Evolutionary conservation across 2,329 filamentous ascomycete genomes (phyloP).

Genomic region (Cercospora sojina): DNA sequence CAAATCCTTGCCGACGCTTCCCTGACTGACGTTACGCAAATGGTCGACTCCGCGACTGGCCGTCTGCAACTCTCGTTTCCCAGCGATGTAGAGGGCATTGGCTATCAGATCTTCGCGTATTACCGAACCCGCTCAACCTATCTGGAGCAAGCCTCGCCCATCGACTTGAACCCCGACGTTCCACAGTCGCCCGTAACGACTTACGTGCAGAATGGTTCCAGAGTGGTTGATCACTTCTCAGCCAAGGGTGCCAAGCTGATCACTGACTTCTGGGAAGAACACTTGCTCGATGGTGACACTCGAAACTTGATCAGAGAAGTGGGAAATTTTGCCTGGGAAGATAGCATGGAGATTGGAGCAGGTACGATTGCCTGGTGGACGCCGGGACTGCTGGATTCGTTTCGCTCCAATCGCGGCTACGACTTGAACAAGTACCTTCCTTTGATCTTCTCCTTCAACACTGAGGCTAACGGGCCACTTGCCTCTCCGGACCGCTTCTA

Average conservation of each 20-base stretch:
- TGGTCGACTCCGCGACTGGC: slow-evolving; percentile 29
- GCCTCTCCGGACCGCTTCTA: slow-evolving; percentile 27
- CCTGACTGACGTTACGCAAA: slow-evolving; percentile 34
- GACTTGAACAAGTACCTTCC: slow-evolving; percentile 36
- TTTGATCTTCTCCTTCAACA: slow-evolving; percentile 32
- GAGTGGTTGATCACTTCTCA: slow-evolving; percentile 40
- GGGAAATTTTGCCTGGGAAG: slow-evolving; percentile 41
- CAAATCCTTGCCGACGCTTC: slow-evolving; percentile 27
- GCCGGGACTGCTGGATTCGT: slow-evolving; percentile 28
- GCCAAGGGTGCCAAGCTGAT: slow-evolving; percentile 30
- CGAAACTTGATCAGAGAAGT: slow-evolving; percentile 30
- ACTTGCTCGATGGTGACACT: slow-evolving; percentile 32
- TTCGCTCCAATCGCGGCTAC: slow-evolving; percentile 33
- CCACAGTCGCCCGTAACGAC: slow-evolving; percentile 27
- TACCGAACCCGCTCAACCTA: slow-evolving; percentile 35
- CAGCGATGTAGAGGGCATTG: slow-evolving; percentile 21
- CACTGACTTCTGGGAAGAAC: slow-evolving; percentile 39
- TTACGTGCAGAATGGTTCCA: slow-evolving; percentile 38
- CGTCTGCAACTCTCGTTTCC: slow-evolving; percentile 30
- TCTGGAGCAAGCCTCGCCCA: slow-evolving; percentile 36
- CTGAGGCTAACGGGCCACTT: slow-evolving; percentile 24
- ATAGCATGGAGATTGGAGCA: slow-evolving; percentile 37
- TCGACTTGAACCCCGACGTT: slow-evolving; percentile 27
- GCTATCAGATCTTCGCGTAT: slow-evolving; percentile 35
- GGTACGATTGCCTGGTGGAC: slow-evolving; percentile 32